These are phyloP conservation scores for Sugiyamaella boreocaroliniensis DNA, from an alignment of 805 yeast species.

Conservation along the genomic window DNA sequence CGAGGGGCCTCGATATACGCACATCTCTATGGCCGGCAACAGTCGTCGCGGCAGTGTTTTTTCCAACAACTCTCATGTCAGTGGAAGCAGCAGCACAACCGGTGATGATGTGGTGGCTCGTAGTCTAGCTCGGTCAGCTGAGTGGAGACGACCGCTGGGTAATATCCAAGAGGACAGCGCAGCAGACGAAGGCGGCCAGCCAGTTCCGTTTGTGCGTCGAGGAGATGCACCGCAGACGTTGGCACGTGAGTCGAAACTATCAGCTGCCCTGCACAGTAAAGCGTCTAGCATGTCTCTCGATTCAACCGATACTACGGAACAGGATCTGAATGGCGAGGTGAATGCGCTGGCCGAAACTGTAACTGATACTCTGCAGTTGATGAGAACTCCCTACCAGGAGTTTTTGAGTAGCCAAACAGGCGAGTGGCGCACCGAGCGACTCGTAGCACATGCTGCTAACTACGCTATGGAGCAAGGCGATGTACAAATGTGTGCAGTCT, in stretches of 20 bases:
- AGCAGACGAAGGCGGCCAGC: not conserved
- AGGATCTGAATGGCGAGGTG: slow-evolving; percentile 48
- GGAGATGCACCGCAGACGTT: not conserved
- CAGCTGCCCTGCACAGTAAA: not conserved
- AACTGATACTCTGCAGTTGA: not conserved
- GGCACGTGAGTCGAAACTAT: not conserved
- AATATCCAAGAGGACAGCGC: slow-evolving; percentile 11
- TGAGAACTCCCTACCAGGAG: not conserved
- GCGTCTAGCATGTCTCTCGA: slow-evolving; percentile 34
- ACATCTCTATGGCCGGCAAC: slow-evolving; percentile 6
- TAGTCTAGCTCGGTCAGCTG: slow-evolving; percentile 1
- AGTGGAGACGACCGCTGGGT: slow-evolving; percentile 8
- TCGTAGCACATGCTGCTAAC: slow-evolving; percentile 47
- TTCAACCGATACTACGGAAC: slow-evolving; percentile 78
- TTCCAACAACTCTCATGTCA: not conserved
- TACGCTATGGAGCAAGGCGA: slow-evolving; percentile 61
- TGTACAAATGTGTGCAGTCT: slow-evolving; percentile 49
- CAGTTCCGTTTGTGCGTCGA: not conserved
- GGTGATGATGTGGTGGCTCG: slow-evolving; percentile 2
- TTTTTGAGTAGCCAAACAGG: slow-evolving; percentile 15
- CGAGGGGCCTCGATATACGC: slow-evolving; percentile 12
- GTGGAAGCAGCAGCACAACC: slow-evolving; percentile 1
- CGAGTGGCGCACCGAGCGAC: slow-evolving; percentile 54
- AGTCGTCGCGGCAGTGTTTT: not conserved
- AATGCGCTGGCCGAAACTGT: slow-evolving; percentile 15